Conservation (phyloP, 202 grass and related monocot species). For the Sporobolus alterniflorus region DNA sequence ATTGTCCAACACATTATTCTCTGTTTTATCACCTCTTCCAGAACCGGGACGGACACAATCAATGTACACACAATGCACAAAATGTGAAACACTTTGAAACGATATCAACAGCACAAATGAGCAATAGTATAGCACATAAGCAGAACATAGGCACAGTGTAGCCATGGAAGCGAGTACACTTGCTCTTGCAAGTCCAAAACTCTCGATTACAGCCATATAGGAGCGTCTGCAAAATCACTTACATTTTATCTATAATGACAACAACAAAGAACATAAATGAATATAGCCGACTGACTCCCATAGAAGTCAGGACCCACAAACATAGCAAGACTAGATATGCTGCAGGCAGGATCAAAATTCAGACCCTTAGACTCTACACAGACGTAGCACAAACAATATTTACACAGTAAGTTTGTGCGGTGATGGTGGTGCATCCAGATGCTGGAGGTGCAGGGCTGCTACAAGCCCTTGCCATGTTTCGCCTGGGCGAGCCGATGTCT, state of each 20-base stretch:
- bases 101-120: neutral
- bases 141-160: conserved; percentile 4
- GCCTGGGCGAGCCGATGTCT: conserved; percentile 68
- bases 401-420: conserved; percentile 68
- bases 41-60: neutral
- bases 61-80: neutral
- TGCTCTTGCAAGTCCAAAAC: conserved; percentile 46
- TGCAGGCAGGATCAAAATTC: conserved; percentile 52
- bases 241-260: conserved; percentile 60
- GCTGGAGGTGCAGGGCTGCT: conserved; percentile 71
- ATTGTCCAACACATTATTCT: neutral
- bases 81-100: neutral
- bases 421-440: conserved; percentile 58
- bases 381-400: conserved; percentile 13
- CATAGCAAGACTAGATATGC: conserved; percentile 42
- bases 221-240: conserved; percentile 70
- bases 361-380: conserved; percentile 38
- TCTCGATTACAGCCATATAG: conserved; percentile 62
- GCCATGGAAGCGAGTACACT: conserved; percentile 15
- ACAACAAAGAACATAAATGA: conserved; percentile 18
- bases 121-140: neutral
- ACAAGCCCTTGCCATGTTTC: conserved; percentile 86
- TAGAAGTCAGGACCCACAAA: conserved; percentile 55
- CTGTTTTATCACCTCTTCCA: neutral
- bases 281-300: conserved; percentile 43